Evolutionary conservation across 768 basidiomycete genomes (phyloP), one percentile per base, ranked within the genome.

Genomic region (Lactarius evosmus): DNA sequence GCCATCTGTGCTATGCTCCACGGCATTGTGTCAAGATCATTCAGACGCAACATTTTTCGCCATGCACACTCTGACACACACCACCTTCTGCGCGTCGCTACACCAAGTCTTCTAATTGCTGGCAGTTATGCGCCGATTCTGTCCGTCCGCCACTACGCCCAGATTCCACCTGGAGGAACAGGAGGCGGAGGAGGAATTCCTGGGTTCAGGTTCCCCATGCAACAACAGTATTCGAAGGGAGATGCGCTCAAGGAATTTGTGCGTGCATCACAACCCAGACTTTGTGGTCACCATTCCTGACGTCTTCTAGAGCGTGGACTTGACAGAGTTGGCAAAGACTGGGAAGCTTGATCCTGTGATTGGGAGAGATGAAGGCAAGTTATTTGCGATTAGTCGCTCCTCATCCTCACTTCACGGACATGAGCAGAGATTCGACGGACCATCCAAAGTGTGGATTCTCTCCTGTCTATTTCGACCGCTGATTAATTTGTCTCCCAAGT

Each of bases 301-400:
- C 52, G 57, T 40, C 46, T 22, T 32, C 0, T 40, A 93, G 91
- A 91, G 90, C 66, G 78, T 86, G 2, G 94, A 96, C 70, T 74
- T 95, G 30, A 97, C 93, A 0, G 87, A 93, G 69, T 77, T 93
- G 69, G 94, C 94, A 2, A 83, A 79, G 67, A 78, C 87, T 36
- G 94, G 95, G 32, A 94, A 95, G 72, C 78, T 96, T 2, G 94
- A 97, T 73, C 94, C 94, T 0, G 87, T 85, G 7, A 97, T 97
- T 73, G 94, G 94, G 3, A 77, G 92, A 70, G 92, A 93, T 65
- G 91, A 93, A 77, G 91, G 90, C 82, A 66, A 19, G 78, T 41
- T 25, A 3, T 40, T 33, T 27, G 11, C 4, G 12, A 12, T 32
- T 17, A 16, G 19, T 41, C 11, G 5, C 30, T 32, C 4, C 11